Evolutionary conservation across 768 basidiomycete species (phyloP), one percentile per base, ranked within the genome.

Genomic region (Pleurotus tuoliensis): DNA sequence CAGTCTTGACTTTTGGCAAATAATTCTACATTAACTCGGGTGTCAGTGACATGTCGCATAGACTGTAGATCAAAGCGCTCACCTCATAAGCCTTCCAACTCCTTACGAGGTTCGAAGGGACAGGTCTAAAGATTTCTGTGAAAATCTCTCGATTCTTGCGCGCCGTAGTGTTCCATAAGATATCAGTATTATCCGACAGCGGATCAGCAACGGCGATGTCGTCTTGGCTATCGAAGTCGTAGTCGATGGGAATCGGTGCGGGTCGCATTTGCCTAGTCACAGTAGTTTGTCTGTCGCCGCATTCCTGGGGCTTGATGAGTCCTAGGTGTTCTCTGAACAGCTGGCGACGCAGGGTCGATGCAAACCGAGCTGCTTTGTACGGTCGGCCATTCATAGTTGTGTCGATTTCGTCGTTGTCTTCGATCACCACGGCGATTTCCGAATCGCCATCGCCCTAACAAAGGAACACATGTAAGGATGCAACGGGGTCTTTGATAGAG

Each of bases 341-440:
- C 66, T 86, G 84, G 50, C 94, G 82, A 30, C 96, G 83, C 45
- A 97, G 78, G 0, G 89, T 81, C 2, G 93, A 80, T 0, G 96
- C 95, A 64, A 98, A 93, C 45, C 88, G 86, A 24, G 82, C 74
- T 0, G 85, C 96, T 67, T 76, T 70, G 69, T 87, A 92, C 24
- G 80, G 79, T 60, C 81, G 68, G 2, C 94, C 92, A 62, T 93
- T 76, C 94, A 97, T 96, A 13, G 67, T 78, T 3, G 86, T 81
- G 24, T 80, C 75, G 40, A 99, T 76, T 73, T 83, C 76, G 49
- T 96, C 92, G 0, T 79, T 72, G 64, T 99, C 96, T 70, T 98
- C 95, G 27, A 97, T 87, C 16, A 98, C 85, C 6, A 97, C 72
- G 5, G 90, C 92, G 60, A 98, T 96, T 72, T 98, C 97, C 1